Percentiles rank a stretch among this genome's conserved stretches.
These are phyloP conservation scores for Thermoascus crustaceus DNA, from an alignment of 2,329 filamentous ascomycete genomes.

Conservation along the genomic window DNA sequence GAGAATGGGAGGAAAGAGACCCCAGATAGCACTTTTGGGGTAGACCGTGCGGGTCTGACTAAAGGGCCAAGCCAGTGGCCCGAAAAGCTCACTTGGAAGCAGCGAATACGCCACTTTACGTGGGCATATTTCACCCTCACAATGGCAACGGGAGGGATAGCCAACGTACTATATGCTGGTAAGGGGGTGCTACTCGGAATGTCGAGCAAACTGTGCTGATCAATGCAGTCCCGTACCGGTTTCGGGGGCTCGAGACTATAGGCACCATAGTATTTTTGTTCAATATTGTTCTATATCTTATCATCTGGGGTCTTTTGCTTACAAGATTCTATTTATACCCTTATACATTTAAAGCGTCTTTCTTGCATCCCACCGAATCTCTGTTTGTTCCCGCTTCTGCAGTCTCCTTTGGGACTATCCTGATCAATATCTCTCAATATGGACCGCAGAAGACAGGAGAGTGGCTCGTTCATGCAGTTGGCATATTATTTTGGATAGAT, in stretches of 20 bases:
- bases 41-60: not conserved
- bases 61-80: not conserved
- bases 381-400: slow-evolving; percentile 64
- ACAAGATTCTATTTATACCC: slow-evolving; percentile 63
- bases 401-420: slow-evolving; percentile 64
- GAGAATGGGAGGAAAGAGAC: not conserved
- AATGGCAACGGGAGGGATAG: slow-evolving; percentile 54
- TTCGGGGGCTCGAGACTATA: slow-evolving; percentile 50
- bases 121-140: slow-evolving; percentile 76
- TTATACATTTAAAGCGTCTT: slow-evolving; percentile 61
- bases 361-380: slow-evolving; percentile 68
- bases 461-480: slow-evolving; percentile 56
- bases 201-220: slow-evolving; percentile 37
- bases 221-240: slow-evolving; percentile 43
- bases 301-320: slow-evolving; percentile 57
- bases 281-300: slow-evolving; percentile 55
- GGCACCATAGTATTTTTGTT: slow-evolving; percentile 55
- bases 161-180: slow-evolving; percentile 53
- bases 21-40: not conserved
- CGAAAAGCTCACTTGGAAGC: slow-evolving; percentile 38
- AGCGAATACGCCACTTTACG: slow-evolving; percentile 54
- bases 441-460: slow-evolving; percentile 53
- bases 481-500: slow-evolving; percentile 68
- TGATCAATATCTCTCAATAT: slow-evolving; percentile 73
- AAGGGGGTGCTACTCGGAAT: slow-evolving; percentile 35